Base-by-base conservation (phyloP, 1,284 basidiomycete genomes). In the Trichosporon sp. region DNA sequence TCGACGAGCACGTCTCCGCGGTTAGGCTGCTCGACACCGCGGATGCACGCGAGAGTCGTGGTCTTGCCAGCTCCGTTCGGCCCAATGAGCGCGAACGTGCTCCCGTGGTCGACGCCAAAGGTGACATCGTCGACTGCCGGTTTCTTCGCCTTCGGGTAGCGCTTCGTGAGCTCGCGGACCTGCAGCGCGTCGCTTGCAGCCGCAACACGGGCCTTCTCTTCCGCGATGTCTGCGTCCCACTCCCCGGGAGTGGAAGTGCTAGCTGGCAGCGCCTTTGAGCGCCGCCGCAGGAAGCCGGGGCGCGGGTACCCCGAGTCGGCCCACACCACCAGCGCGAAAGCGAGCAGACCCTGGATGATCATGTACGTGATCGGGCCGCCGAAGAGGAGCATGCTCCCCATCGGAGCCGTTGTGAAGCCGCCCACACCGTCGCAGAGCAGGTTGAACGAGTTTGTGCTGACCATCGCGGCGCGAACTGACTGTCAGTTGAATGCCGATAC, bases 31-130 rank as follows among this genome's bases (percentile, higher is more conserved):
- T 72, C 73, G 32, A 79, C 73, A 38, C 78, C 77, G 8, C 78
- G 71, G 27, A 78, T 77, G 53, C 75, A 76, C 7, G 74, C 78
- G 51, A 79, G 67, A 0, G 88, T 89, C 0, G 91, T 92, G 2
- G 90, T 92, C 81, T 92, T 92, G 0, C 82, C 84, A 5, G 91
- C 91, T 0, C 91, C 91, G 73, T 92, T 93, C 0, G 91, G 91
- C 2, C 91, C 92, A 15, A 92, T 85, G 72, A 93, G 81, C 3
- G 89, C 89, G 71, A 92, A 91, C 1, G 90, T 86, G 0, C 88
- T 88, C 56, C 90, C 86, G 21, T 80, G 81, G 0, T 87, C 83
- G 13, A 92, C 89, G 0, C 88, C 89, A 74, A 92, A 88, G 69
- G 87, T 89, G 51, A 92, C 88, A 72, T 91, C 86, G 75, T 92